Conservation (phyloP, 208 protist genomes). For the Wallacemonas sp. region DNA sequence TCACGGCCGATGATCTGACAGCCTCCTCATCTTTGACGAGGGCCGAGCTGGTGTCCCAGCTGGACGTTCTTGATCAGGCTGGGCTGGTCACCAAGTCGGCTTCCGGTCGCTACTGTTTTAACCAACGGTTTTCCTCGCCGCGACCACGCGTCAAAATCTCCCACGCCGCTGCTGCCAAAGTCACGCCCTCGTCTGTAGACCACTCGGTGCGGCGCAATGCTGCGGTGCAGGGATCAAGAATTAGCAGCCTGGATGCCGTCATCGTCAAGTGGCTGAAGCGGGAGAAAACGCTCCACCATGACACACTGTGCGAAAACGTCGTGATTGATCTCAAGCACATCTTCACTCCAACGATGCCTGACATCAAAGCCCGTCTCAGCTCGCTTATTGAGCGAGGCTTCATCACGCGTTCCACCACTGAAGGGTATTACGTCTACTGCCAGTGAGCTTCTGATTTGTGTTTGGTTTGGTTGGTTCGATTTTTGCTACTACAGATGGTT, state of each 20-base stretch:
- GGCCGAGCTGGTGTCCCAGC: conserved; percentile 34
- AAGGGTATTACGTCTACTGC: conserved; percentile 32
- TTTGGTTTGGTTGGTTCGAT: too few relatives aligned
- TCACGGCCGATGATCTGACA: conserved; percentile 18
- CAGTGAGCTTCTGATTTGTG: too few relatives aligned
- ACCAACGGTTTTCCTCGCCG: conserved; percentile 33
- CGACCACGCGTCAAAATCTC: conserved; percentile 33
- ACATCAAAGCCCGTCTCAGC: conserved; percentile 70
- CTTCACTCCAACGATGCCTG: conserved; percentile 36
- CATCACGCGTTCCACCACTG: conserved; percentile 37
- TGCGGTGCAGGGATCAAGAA: conserved; percentile 27
- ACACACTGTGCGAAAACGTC: conserved; percentile 46
- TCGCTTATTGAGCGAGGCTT: conserved; percentile 71
- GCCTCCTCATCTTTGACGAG: conserved; percentile 20
- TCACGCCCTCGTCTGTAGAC: not conserved
- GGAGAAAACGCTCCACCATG: conserved; percentile 49
- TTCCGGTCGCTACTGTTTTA: conserved; percentile 33
- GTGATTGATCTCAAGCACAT: conserved; percentile 24
- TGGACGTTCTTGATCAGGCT: conserved; percentile 35
- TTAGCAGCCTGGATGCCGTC: conserved; percentile 55
- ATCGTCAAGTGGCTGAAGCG: conserved; percentile 73
- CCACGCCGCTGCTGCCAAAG: not conserved
- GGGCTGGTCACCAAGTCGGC: conserved; percentile 21
- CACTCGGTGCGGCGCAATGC: not conserved
- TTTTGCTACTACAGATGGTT: too few relatives aligned